Evolutionary conservation across 345 rosid genomes (phyloP).

Genomic region (Lagerstroemia speciosa): DNA sequence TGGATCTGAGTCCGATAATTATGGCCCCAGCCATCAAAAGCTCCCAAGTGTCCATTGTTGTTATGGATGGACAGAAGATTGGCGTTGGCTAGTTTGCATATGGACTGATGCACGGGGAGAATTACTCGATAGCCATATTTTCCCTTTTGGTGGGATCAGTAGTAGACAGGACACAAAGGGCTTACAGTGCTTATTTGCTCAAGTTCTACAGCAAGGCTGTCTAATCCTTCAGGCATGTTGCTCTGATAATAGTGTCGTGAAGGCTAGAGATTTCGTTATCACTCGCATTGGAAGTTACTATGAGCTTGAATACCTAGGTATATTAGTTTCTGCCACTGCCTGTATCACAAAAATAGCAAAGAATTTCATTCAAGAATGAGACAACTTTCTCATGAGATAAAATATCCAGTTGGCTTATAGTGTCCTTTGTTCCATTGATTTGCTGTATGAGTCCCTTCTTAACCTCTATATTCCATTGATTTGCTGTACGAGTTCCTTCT

Average conservation of each 20-base stretch:
- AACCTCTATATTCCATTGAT: not conserved
- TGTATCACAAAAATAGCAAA: too few species aligned
- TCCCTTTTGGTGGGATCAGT: conserved; percentile 98
- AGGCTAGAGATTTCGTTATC: conserved; percentile 89
- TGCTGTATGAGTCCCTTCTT: not conserved
- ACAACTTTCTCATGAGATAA: not conserved
- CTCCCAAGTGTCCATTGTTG: conserved; percentile 90
- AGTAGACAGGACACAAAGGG: conserved; percentile 99
- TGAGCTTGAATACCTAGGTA: conserved; percentile 98
- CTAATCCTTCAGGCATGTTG: conserved; percentile 89
- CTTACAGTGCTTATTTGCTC: conserved; percentile 88
- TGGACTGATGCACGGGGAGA: conserved; percentile 99
- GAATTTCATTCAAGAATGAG: too few species aligned
- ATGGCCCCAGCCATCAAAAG: conserved; percentile 45
- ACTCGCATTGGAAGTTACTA: conserved; percentile 83
- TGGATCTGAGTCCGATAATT: conserved; percentile 54
- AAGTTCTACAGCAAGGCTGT: conserved; percentile 98
- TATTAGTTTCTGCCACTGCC: conserved; percentile 9
- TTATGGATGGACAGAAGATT: conserved; percentile 99
- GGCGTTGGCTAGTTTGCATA: conserved; percentile 98
- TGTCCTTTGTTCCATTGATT: not conserved
- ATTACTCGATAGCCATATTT: conserved; percentile 89
- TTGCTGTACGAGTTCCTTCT: not conserved
- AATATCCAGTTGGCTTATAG: not conserved
- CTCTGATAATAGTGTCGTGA: conserved; percentile 60